Base-by-base conservation (phyloP, 805 yeast species). In the Metschnikowia continentalis region DNA sequence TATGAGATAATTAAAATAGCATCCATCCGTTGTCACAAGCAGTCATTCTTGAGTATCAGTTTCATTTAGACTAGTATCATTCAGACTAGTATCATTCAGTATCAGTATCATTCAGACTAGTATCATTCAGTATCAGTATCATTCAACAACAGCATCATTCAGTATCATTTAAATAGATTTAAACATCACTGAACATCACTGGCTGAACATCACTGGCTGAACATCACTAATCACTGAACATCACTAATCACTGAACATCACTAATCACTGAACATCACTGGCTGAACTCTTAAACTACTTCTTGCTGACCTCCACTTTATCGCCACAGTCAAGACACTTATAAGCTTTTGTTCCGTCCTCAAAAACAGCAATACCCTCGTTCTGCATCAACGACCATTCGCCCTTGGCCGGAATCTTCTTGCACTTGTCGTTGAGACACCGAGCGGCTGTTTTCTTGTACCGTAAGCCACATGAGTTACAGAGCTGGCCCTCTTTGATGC, bases 401-500 rank as follows among this genome's bases (percentile, higher is more conserved):
- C 97, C 92, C 70, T 92, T 91, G 19, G 97, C 96, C 4, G 99
- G 99, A 53, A 92, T 90, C 62, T 92, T 82, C 57, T 86, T 80
- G 71, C 99, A 92, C 17, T 70, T 63, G 2, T 76, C 69, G 59
- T 88, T 86, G 46, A 87, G 73, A 70, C 99, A 92, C 63, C 97
- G 79, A 2, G 96, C 96, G 26, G 89, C 88, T 0, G 97, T 91
- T 72, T 92, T 92, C 69, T 94, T 91, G 72, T 88, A 92, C 57
- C 99, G 77, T 61, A 92, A 75, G 1, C 99, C 99, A 70, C 99
- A 92, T 0, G 97, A 89, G 66, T 92, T 92, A 74, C 99, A 92
- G 58, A 92, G 77, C 71, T 91, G 98, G n/a, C 97, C 98, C 54
- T 87, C 90, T 57, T 83, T 75, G 26, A 83, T 76, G 3, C 92